Conservation (phyloP, 2,329 filamentous ascomycete species). For the Trematosphaeria pertusa region DNA sequence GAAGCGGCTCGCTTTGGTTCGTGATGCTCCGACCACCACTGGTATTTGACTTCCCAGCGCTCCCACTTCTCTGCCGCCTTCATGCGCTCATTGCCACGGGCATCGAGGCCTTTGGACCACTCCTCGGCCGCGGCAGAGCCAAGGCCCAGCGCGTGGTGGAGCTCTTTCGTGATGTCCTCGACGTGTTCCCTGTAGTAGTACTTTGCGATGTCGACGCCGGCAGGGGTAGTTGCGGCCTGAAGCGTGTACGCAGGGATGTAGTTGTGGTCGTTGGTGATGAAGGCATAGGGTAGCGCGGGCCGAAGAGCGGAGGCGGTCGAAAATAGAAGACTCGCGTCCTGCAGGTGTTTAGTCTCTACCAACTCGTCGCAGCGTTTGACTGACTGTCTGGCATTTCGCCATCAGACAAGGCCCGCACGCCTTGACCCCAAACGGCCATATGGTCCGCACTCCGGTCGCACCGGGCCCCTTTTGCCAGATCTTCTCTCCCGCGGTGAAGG, state of each 20-base stretch:
- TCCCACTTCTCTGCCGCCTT: slow-evolving; percentile 75
- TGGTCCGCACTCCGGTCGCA: slow-evolving; percentile 63
- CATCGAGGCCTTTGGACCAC: slow-evolving; percentile 78
- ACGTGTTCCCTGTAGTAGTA: slow-evolving; percentile 70
- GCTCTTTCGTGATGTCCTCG: slow-evolving; percentile 66
- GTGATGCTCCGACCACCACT: slow-evolving; percentile 30
- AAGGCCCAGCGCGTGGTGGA: slow-evolving; percentile 68
- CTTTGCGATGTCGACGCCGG: slow-evolving; percentile 65
- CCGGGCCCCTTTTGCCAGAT: slow-evolving; percentile 69
- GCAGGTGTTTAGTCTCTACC: slow-evolving; percentile 14
- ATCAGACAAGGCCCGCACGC: slow-evolving; percentile 72
- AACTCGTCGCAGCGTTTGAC: no score
- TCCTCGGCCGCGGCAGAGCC: slow-evolving; percentile 74
- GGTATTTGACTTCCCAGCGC: slow-evolving; percentile 67
- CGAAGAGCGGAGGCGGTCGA: slow-evolving; percentile 68
- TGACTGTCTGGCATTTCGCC: slow-evolving; percentile 69
- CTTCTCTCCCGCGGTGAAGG: slow-evolving; percentile 40
- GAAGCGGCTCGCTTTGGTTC: slow-evolving; percentile 20
- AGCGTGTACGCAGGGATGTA: slow-evolving; percentile 65
- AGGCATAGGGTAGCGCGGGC: slow-evolving; percentile 72
- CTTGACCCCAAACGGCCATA: slow-evolving; percentile 76
- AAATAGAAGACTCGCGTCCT: slow-evolving; percentile 75
- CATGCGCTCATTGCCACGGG: slow-evolving; percentile 66
- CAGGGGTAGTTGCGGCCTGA: slow-evolving; percentile 58
- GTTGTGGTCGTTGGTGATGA: slow-evolving; percentile 67